Percentiles rank a stretch among this genome's conserved stretches.
These are phyloP conservation scores for Talaromyces adpressus DNA, from an alignment of 495 filamentous ascomycete genomes.

Conservation along the genomic window DNA sequence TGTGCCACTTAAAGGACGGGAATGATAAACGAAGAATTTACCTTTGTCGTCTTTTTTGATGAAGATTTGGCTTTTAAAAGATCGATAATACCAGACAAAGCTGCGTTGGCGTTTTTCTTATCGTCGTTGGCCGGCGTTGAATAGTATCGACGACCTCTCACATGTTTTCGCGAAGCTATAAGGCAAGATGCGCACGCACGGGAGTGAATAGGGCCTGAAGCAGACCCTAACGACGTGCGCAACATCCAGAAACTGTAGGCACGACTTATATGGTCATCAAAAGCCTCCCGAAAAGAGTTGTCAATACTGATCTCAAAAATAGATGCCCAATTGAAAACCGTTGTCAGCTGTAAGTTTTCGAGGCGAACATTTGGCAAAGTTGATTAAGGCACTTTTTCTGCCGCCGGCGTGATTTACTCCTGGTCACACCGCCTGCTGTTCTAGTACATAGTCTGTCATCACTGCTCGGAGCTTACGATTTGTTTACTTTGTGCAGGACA, in stretches of 20 bases:
- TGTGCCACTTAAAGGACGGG: background rate
- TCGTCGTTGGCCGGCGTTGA: conserved; percentile 9
- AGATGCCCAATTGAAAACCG: background rate
- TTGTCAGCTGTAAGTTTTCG: background rate
- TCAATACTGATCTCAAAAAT: background rate
- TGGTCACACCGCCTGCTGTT: background rate
- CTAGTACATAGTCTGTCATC: background rate
- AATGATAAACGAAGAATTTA: background rate
- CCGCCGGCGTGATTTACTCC: background rate
- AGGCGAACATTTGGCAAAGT: background rate
- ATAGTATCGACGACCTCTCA: conserved; percentile 21
- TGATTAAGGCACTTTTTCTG: conserved; percentile 1
- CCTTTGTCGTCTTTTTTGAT: background rate
- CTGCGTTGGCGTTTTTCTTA: background rate
- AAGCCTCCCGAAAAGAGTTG: background rate
- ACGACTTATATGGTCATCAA: background rate
- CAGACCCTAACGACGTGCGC: conserved; percentile 33
- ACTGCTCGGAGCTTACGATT: background rate
- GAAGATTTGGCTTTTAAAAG: background rate
- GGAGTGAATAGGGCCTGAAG: conserved; percentile 29
- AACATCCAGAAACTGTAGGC: conserved; percentile 26
- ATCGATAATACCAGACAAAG: background rate
- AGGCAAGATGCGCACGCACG: conserved; percentile 32
- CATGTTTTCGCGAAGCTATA: conserved; percentile 18
- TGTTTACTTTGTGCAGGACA: background rate